These are phyloP conservation scores for Heterobasidion annosum DNA, from an alignment of 1,284 basidiomycete genomes.

Conservation along the genomic window DNA sequence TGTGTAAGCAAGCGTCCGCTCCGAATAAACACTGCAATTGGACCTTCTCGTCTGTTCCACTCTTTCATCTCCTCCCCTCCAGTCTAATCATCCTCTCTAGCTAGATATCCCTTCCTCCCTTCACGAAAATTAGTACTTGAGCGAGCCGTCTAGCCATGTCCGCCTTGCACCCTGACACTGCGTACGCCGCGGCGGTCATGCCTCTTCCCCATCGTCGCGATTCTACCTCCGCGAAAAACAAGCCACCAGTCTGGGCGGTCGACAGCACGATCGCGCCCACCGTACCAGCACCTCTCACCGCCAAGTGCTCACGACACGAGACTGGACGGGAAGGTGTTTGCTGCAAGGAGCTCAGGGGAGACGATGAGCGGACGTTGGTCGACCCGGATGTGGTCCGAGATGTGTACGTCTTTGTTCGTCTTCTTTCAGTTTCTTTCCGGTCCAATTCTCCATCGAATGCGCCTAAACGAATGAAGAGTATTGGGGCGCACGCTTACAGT, in stretches of 20 bases:
- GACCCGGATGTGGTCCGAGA: conserved; percentile 84
- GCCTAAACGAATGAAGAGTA: background rate
- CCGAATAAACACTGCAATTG: too few species aligned
- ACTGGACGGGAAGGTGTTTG: conserved; percentile 55
- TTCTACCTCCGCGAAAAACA: conserved; percentile 15
- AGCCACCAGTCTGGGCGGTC: conserved; percentile 58
- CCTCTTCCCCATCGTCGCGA: conserved; percentile 21
- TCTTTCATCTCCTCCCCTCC: background rate
- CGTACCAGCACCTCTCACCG: conserved; percentile 34
- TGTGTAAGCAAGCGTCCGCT: too few species aligned
- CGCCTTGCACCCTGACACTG: too few species aligned
- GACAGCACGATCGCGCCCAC: conserved; percentile 25
- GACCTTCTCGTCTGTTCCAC: background rate
- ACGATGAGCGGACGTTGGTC: conserved; percentile 71
- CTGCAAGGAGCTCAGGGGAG: conserved; percentile 73
- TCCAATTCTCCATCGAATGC: background rate
- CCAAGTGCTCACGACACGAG: conserved; percentile 51
- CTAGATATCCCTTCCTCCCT: background rate
- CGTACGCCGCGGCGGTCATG: conserved; percentile 19
- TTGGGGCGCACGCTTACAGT: too few species aligned
- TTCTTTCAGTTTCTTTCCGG: background rate
- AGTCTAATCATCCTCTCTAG: too few species aligned
- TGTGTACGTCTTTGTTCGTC: conserved; percentile 40
- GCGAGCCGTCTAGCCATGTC: conserved; percentile 9
- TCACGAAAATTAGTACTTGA: background rate